A percentile compares a stretch with the other conserved stretches of the same genome.
Evolutionary conservation across 2,329 filamentous ascomycete species (phyloP).

Genomic region (Torrubiella hemipterigena): DNA sequence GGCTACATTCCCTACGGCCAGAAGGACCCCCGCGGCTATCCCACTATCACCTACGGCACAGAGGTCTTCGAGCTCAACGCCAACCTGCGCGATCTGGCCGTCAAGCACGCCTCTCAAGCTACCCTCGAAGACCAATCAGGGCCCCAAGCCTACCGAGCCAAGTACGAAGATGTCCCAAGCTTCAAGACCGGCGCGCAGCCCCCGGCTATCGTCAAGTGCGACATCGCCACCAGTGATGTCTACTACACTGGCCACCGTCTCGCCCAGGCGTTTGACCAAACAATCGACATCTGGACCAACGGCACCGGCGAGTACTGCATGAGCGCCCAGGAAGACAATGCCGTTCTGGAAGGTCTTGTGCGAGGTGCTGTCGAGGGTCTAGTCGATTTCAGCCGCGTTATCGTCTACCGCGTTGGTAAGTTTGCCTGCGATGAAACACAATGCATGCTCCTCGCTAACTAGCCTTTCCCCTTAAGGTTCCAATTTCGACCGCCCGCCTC

Average conservation of each 20-base stretch:
- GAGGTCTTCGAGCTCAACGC: constrained; percentile 58
- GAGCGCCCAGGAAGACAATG: constrained; percentile 63
- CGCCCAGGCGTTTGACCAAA: constrained; percentile 52
- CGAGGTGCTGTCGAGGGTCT: constrained; percentile 42
- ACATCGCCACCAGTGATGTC: constrained; percentile 58
- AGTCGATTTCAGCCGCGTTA: constrained; percentile 54
- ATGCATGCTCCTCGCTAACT: too few relatives aligned
- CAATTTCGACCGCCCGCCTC: constrained; percentile 60
- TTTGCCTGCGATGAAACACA: neutral
- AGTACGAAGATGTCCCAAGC: constrained; percentile 34
- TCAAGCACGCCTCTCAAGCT: constrained; percentile 35
- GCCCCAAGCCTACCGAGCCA: constrained; percentile 39
- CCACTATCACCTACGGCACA: constrained; percentile 49
- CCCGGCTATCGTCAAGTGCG: constrained; percentile 51
- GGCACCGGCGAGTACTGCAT: constrained; percentile 57
- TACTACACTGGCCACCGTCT: constrained; percentile 55
- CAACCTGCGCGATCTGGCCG: constrained; percentile 41
- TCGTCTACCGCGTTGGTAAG: constrained; percentile 51
- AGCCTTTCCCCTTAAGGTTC: constrained; percentile 27
- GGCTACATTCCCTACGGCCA: constrained; percentile 58
- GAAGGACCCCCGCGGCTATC: constrained; percentile 41
- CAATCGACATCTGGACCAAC: constrained; percentile 52
- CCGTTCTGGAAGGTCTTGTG: constrained; percentile 52
- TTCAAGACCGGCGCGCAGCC: constrained; percentile 29
- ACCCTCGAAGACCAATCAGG: constrained; percentile 37